Percentiles rank a stretch among this genome's conserved stretches.
These are phyloP conservation scores for Paecilomyces sp. DNA, from an alignment of 2,329 filamentous ascomycete genomes.

Conservation along the genomic window DNA sequence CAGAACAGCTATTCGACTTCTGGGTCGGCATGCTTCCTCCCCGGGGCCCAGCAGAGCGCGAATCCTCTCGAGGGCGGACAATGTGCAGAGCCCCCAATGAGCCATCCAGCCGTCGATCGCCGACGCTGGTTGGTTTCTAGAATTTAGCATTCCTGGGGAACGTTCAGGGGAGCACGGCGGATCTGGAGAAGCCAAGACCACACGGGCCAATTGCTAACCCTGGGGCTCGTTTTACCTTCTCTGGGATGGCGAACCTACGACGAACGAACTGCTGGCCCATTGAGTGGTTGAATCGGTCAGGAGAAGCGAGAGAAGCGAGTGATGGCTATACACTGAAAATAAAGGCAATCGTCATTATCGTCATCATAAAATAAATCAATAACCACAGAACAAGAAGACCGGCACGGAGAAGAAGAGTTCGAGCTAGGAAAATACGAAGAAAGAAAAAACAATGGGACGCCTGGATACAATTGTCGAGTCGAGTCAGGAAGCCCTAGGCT, in stretches of 20 bases:
- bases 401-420: no score
- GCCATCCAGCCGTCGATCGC: conserved; percentile 1
- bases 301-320: background rate
- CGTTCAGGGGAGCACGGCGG: conserved; percentile 1
- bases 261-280: background rate
- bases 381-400: no score
- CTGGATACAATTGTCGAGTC: no score
- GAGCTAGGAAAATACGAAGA: no score
- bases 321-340: background rate
- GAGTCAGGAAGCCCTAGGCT: no score
- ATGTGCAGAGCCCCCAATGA: background rate
- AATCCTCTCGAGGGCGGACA: background rate
- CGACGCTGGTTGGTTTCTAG: conserved; percentile 1
- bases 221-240: background rate
- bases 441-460: no score
- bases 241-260: background rate
- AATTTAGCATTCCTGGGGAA: conserved; percentile 4
- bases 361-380: no score
- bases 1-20: background rate
- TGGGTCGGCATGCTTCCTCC: background rate
- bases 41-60: background rate
- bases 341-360: background rate
- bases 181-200: conserved; percentile 2
- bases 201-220: background rate
- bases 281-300: background rate